Percentiles rank a stretch among this genome's conserved stretches.
phyloP scores from a whole-genome alignment of 202 grass and related monocot genomes.

The Hordeum pubiflorum region DNA sequence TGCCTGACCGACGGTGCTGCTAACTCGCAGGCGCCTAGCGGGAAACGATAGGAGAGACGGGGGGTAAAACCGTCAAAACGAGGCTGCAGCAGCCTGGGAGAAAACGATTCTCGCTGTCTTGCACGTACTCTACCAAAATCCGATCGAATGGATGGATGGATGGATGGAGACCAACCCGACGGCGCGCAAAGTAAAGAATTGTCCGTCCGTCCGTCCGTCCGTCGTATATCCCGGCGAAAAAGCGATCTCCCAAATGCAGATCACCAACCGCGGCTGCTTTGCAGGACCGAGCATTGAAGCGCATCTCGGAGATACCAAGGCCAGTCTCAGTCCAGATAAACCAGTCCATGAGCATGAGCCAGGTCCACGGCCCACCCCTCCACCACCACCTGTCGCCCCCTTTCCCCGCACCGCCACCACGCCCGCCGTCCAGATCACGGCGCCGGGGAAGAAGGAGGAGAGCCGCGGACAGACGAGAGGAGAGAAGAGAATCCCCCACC shows the following conservation, averaged over 20 bases:
- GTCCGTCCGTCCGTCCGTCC: not conserved
- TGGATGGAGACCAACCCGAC: not conserved
- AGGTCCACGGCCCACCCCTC: conserved; percentile 12
- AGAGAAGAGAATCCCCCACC: conserved; percentile 21
- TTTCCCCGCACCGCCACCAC: not conserved
- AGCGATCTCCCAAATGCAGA: not conserved
- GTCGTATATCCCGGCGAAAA: not conserved
- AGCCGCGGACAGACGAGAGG: not conserved
- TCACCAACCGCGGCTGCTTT: not conserved
- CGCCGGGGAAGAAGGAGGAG: not conserved
- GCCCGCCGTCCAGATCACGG: not conserved
- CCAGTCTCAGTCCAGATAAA: not conserved
- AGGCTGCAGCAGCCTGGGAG: not conserved
- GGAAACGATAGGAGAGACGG: not conserved
- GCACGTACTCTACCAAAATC: not conserved
- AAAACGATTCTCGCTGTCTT: not conserved
- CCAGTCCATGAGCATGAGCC: conserved; percentile 14
- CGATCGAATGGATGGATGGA: no score
- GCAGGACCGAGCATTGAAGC: not conserved
- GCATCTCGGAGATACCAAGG: not conserved
- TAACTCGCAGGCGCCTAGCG: not conserved
- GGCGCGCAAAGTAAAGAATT: not conserved
- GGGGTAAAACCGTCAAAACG: not conserved
- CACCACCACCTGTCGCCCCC: not conserved
- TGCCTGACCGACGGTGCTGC: not conserved